These are phyloP conservation scores for Phytophthora sojae DNA, from an alignment of 352 stramenopile species.

Conservation along the genomic window DNA sequence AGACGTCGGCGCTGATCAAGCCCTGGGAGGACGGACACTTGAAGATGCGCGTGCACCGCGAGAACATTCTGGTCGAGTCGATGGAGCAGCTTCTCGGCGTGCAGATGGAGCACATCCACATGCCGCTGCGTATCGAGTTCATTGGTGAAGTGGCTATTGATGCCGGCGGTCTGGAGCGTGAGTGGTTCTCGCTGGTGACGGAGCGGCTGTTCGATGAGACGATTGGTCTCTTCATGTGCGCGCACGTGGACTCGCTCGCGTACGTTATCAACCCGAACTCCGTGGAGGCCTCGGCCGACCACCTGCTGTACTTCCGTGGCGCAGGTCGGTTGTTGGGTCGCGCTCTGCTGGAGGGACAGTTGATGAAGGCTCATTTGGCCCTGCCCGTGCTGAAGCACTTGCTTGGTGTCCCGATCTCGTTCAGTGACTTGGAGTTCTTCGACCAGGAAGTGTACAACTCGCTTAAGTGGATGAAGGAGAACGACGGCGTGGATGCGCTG, in stretches of 20 bases:
- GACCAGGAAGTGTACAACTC: constrained; percentile 89
- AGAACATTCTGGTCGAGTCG: constrained; percentile 86
- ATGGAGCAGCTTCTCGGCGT: constrained; percentile 87
- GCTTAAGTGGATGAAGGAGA: constrained; percentile 87
- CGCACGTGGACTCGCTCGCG: constrained; percentile 78
- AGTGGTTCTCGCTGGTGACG: constrained; percentile 90
- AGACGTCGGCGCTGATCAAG: constrained; percentile 85
- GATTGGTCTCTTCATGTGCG: constrained; percentile 89
- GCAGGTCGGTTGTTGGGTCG: constrained; percentile 95
- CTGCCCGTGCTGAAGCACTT: constrained; percentile 88
- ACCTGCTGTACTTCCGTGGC: constrained; percentile 98
- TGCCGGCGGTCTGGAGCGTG: constrained; percentile 87
- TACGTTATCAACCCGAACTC: constrained; percentile 90
- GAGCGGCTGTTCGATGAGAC: constrained; percentile 90
- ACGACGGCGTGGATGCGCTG: constrained; percentile 79
- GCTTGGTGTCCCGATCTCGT: constrained; percentile 87
- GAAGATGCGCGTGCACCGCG: constrained; percentile 86
- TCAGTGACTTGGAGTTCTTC: constrained; percentile 90
- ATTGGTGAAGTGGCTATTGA: constrained; percentile 91
- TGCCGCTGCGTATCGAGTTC: constrained; percentile 90
- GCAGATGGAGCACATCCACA: constrained; percentile 89
- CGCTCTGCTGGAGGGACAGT: constrained; percentile 96
- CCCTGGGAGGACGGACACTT: constrained; percentile 86
- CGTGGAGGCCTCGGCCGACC: constrained; percentile 89
- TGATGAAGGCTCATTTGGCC: constrained; percentile 87